Base-by-base conservation (phyloP, 768 basidiomycete species). In the Cystobasidium tubakii region DNA sequence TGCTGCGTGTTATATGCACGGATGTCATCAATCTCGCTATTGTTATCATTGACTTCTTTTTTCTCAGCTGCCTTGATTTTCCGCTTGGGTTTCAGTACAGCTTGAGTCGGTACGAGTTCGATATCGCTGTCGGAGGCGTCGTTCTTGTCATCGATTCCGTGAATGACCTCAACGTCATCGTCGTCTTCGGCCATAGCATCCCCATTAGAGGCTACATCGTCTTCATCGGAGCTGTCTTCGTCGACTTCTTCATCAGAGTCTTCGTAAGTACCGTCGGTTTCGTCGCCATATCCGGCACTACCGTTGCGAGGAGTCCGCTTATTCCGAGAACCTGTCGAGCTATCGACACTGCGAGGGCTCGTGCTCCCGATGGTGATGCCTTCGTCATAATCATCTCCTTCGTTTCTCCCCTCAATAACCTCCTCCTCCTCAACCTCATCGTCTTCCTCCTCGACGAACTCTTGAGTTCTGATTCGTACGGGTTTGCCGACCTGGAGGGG, bases 151-250 rank as follows among this genome's bases (percentile, higher is more conserved):
- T 50, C n/a, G 7, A 50, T 50, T 6, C 46, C 46, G 21, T 50
- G 46, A 3, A 50, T 25, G 27, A 34, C 27, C 27, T 60, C 57
- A 60, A 60, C 27, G 4, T 71, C 69, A 17, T 71, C 36, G 13
- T 71, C 55, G 27, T 63, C 69, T 19, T 72, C 46, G 46, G 21
- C 71, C 23, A 39, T 39, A 15, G 39, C 39, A 15, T 39, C 15
- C 15, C 4, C 54, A 62, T 72, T 70, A 44, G 17, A 43, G 12
- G 19, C 44, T 25, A 44, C 64, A 12, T 19, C 33, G 23, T n/a
- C 25, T 13, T 53, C 73, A 19, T 46, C 36, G 36, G 29, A 27
- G 36, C 34, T 57, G 12, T 23, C 27, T 34, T 73, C 71, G 34
- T 27, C 39, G 17, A 21, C 63, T 33, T 70, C 46, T 33, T 50